These are phyloP conservation scores for Vaccinium corymbosum DNA, from an alignment of 148 eudicot genomes.

Conservation along the genomic window DNA sequence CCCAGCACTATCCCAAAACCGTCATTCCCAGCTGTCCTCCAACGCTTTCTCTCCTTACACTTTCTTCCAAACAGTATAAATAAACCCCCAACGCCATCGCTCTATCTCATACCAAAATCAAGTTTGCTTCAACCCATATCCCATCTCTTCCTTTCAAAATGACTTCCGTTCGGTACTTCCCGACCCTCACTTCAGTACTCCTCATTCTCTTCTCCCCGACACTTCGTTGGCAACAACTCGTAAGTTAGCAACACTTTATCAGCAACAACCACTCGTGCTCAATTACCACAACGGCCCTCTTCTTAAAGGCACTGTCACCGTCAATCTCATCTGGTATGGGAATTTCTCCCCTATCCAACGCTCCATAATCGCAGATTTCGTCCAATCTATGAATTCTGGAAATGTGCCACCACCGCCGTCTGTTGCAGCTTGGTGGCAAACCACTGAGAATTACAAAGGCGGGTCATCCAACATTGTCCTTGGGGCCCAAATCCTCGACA, in stretches of 20 bases:
- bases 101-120: background rate
- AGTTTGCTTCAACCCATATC: background rate
- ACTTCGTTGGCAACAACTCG: background rate
- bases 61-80: no score
- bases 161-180: background rate
- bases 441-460: conserved; percentile 30
- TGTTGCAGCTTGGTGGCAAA: conserved; percentile 43
- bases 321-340: conserved; percentile 55
- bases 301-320: conserved; percentile 32
- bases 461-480: conserved; percentile 23
- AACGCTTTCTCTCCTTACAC: no score
- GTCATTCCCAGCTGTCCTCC: no score
- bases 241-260: background rate
- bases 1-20: background rate
- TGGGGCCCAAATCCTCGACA: conserved; percentile 36
- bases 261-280: conserved; percentile 20
- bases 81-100: background rate
- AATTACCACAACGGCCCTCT: conserved; percentile 47
- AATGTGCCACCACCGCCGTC: conserved; percentile 22
- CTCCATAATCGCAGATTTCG: conserved; percentile 1
- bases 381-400: conserved; percentile 25
- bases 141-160: background rate
- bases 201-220: background rate
- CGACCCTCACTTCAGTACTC: background rate
- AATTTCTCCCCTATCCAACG: conserved; percentile 25